A percentile compares a stretch with the other conserved stretches of the same genome.
phyloP scores from a whole-genome alignment of 345 rosid species.

The Citropsis articulata region DNA sequence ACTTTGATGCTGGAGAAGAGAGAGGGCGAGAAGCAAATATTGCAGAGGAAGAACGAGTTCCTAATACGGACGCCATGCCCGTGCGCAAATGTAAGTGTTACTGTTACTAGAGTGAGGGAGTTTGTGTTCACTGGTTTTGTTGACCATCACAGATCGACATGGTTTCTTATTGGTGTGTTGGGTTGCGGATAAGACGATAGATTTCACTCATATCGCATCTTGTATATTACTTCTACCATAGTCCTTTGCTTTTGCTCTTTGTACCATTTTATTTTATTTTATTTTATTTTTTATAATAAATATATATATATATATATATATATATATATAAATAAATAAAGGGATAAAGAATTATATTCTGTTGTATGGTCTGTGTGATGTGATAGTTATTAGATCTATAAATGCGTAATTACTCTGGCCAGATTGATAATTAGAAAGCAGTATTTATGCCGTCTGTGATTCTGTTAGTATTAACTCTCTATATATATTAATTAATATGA shows the following conservation, averaged over 20 bases:
- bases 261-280: too few species aligned
- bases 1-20: constrained; percentile 44
- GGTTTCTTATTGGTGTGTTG: constrained; percentile 27
- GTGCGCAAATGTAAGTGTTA: background rate
- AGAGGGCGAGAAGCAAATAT: constrained; percentile 53
- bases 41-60: constrained; percentile 52
- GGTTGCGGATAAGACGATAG: constrained; percentile 67
- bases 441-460: too few species aligned
- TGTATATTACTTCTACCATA: background rate
- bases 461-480: too few species aligned
- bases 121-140: constrained; percentile 14
- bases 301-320: too few species aligned
- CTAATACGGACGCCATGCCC: constrained; percentile 72
- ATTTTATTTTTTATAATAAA: too few species aligned
- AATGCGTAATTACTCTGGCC: too few species aligned
- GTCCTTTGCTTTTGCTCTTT: background rate
- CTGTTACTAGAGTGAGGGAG: background rate
- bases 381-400: too few species aligned
- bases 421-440: too few species aligned
- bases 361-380: too few species aligned
- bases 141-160: constrained; percentile 12
- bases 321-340: too few species aligned
- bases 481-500: background rate
- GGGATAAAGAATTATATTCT: too few species aligned
- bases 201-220: constrained; percentile 12